Evolutionary conservation across 176 grass and related monocot genomes (phyloP).

Genomic region (Musa beccarii): DNA sequence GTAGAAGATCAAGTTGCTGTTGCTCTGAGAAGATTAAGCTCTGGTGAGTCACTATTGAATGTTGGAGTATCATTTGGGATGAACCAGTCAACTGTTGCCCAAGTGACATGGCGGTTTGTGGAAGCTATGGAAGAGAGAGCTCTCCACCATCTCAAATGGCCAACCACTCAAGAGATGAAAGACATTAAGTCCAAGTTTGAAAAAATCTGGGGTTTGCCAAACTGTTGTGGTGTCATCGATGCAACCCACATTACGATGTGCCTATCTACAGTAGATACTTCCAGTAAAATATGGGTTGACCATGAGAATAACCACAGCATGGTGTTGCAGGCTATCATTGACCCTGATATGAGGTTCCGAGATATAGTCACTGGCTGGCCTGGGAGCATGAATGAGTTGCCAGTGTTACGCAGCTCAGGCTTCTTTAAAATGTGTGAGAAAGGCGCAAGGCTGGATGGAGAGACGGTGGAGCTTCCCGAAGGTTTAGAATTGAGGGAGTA

Average conservation of each 20-base stretch:
- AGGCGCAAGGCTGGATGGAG: constrained; percentile 42
- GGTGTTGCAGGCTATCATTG: constrained; percentile 45
- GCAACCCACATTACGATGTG: constrained; percentile 69
- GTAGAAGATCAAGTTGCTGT: constrained; percentile 1
- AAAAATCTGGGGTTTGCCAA: constrained; percentile 30
- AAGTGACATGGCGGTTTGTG: neutral
- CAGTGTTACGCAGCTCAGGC: neutral
- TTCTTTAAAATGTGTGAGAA: constrained; percentile 9
- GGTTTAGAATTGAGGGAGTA: constrained; percentile 50
- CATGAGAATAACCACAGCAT: constrained; percentile 37
- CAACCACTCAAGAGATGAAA: neutral
- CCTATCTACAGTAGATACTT: constrained; percentile 50
- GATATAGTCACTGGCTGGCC: constrained; percentile 24
- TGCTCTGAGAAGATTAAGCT: constrained; percentile 5
- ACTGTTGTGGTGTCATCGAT: constrained; percentile 59
- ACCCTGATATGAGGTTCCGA: constrained; percentile 34
- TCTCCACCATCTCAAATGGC: neutral
- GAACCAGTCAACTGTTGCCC: neutral
- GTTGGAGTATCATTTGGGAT: constrained; percentile 3
- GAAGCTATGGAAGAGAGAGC: constrained; percentile 3
- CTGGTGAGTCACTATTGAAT: neutral
- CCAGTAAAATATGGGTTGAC: constrained; percentile 64
- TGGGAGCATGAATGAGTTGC: constrained; percentile 12
- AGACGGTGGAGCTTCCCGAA: constrained; percentile 26
- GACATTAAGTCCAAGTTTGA: neutral